These are phyloP conservation scores for Pichia exigua DNA, from an alignment of 805 yeast species.

Conservation along the genomic window DNA sequence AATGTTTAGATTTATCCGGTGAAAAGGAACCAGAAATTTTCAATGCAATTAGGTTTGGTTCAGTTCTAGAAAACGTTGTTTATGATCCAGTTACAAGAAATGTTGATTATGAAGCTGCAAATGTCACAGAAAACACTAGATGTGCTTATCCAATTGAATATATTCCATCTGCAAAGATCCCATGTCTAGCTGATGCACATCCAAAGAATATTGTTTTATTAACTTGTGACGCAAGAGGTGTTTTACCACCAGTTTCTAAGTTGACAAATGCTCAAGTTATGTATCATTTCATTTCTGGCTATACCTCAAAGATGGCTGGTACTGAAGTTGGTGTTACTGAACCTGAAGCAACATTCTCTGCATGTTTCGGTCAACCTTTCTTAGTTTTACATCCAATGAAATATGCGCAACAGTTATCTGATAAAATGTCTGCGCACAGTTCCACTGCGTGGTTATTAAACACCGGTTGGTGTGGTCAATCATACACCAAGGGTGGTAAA, in stretches of 20 bases:
- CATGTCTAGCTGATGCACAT: constrained; percentile 83
- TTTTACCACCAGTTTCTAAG: constrained; percentile 92
- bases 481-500: constrained; percentile 88
- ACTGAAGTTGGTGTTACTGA: constrained; percentile 98
- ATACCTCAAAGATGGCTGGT: constrained; percentile 99
- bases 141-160: constrained; percentile 97
- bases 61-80: constrained; percentile 88
- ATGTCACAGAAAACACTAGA: constrained; percentile 94
- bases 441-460: constrained; percentile 94
- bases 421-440: constrained; percentile 81
- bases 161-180: constrained; percentile 93
- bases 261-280: constrained; percentile 92
- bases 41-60: constrained; percentile 89
- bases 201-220: constrained; percentile 87
- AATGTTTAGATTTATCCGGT: constrained; percentile 79
- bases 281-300: constrained; percentile 98
- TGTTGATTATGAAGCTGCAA: constrained; percentile 76
- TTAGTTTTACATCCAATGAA: constrained; percentile 96
- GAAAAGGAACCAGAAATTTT: constrained; percentile 98
- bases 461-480: constrained; percentile 98
- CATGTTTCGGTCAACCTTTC: constrained; percentile 99
- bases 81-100: constrained; percentile 71
- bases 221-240: constrained; percentile 98
- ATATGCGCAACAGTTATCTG: constrained; percentile 92
- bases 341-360: constrained; percentile 96